Evolutionary conservation across 2,329 filamentous ascomycete genomes (phyloP), one percentile per base, ranked within the genome.

Genomic region (Diplodia seriata): DNA sequence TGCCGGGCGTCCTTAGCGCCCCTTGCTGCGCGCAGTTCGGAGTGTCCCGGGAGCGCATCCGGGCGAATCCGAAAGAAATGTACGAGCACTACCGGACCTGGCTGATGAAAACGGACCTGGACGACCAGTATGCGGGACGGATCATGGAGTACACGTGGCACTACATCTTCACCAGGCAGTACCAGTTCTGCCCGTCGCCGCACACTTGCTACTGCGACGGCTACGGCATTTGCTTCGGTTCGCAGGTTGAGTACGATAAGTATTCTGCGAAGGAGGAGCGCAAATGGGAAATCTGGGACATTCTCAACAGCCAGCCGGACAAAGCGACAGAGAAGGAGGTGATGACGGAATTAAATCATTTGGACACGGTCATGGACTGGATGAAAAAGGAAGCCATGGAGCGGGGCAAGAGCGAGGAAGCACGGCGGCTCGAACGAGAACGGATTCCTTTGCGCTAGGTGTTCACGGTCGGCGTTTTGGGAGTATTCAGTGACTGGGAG

Each of bases 201-300:
- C 78, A 79, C 69, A 74, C 76, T 0, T 79, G 88, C 77, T 88
- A 89, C 70, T 90, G 88, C 75, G 87, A 90, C 69, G 87, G 86
- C 4, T 90, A 87, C 69, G 88, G 88, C 0, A 77, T 89, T 18
- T 90, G 88, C 71, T 89, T 89, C 70, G 85, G 83, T 23, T 80
- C 75, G 54, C 76, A 81, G 69, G 76, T 79, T 64, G 76, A 79
- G 36, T 76, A 72, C 47, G 76, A 78, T 59, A 76, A 54, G 20
- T 64, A 68, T n/a, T 36, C 56, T 12, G 51, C 40, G 12, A 76
- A 78, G 66, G 75, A 73, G 31, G 70, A 63, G 26, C 74, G 76
- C 55, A 78, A 78, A 38, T 78, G 76, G 77, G 76, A 76, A 50
- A 78, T 79, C 33, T 78, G 75, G 77, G 76, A 79, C 51, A 76